phyloP scores from a whole-genome alignment of 148 eudicot species.

The Vaccinium darrowii region DNA sequence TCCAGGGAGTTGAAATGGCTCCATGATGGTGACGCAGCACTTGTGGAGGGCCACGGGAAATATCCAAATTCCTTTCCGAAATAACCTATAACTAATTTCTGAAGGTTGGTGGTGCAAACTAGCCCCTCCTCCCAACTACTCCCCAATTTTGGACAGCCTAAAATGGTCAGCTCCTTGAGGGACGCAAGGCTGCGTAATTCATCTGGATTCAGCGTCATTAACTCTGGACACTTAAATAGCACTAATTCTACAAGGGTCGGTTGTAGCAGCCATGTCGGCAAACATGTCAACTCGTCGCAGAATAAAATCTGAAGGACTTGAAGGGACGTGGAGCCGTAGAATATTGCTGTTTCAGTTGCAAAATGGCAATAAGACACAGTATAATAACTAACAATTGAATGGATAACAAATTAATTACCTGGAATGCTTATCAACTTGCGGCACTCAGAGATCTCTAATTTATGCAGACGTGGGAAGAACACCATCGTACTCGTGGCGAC shows the following conservation, averaged over 20 bases:
- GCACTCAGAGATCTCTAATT: no score
- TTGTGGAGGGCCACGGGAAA: neutral
- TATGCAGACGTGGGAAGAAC: no score
- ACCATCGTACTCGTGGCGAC: no score
- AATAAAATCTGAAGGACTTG: no score
- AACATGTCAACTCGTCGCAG: no score
- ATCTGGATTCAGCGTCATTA: neutral
- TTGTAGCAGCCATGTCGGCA: no score
- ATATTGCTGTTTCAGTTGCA: no score
- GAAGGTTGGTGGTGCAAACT: neutral
- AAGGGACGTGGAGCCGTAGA: no score
- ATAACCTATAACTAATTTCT: neutral
- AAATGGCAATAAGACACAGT: neutral
- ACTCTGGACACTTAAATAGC: neutral
- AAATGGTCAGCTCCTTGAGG: fast-evolving
- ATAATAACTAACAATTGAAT: no score
- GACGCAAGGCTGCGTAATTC: neutral
- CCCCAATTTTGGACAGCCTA: neutral
- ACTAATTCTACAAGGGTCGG: no score
- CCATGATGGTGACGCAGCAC: neutral
- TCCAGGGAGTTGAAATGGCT: neutral
- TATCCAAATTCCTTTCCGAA: neutral
- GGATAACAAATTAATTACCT: no score
- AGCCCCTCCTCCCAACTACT: neutral
- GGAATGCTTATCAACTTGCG: no score